These are phyloP conservation scores for Mallotus nudiflorus DNA, from an alignment of 345 rosid species.

Conservation along the genomic window DNA sequence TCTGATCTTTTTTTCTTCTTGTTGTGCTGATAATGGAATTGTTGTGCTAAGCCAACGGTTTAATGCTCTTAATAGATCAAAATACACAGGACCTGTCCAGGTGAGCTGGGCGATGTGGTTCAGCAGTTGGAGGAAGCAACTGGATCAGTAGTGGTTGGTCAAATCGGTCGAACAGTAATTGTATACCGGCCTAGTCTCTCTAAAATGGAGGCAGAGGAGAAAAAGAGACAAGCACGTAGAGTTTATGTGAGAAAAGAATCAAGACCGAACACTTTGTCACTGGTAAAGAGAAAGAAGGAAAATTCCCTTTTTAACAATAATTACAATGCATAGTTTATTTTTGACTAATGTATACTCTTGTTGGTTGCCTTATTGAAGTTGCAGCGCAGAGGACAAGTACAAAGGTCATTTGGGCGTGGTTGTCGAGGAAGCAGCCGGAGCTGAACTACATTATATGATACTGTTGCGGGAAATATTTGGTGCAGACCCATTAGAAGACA, in stretches of 20 bases:
- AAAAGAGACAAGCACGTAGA: slow-evolving; percentile 54
- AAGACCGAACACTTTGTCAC: slow-evolving; percentile 23
- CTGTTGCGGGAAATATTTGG: not conserved
- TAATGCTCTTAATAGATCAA: slow-evolving; percentile 52
- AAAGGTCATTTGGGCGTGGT: slow-evolving; percentile 42
- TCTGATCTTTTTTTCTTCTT: not conserved
- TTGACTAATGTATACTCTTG: not conserved
- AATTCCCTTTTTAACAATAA: not conserved
- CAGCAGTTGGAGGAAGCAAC: slow-evolving; percentile 58
- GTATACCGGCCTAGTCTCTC: slow-evolving; percentile 77
- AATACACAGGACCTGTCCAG: slow-evolving; percentile 75
- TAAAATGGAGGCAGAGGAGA: slow-evolving; percentile 81
- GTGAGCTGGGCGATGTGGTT: slow-evolving; percentile 70
- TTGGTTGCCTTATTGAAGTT: slow-evolving; percentile 8
- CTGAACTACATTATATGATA: not conserved
- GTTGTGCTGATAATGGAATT: not conserved
- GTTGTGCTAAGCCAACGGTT: slow-evolving; percentile 1
- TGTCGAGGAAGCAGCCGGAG: slow-evolving; percentile 41
- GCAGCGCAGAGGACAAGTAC: slow-evolving; percentile 45
- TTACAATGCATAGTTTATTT: not conserved
- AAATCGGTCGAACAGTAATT: slow-evolving; percentile 82
- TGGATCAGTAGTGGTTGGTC: slow-evolving; percentile 65
- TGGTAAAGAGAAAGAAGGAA: slow-evolving; percentile 34
- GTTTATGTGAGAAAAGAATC: slow-evolving; percentile 36
- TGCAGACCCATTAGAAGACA: not conserved